Conservation (phyloP, 331 rosid genomes). For the Quercus phellos region DNA sequence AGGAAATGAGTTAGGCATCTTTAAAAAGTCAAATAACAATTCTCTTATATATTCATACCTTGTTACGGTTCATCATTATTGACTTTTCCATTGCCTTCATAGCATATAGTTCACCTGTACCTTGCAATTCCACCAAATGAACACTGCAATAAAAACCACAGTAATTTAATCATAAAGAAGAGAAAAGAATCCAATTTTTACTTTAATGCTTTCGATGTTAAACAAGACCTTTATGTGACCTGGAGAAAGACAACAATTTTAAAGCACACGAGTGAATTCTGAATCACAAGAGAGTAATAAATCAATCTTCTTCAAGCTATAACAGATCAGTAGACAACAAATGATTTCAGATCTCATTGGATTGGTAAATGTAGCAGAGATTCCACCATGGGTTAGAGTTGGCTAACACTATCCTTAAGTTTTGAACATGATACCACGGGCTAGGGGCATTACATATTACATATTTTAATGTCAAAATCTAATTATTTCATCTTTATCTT, state of each 20-base stretch:
- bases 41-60: constrained; percentile 49
- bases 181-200: not conserved
- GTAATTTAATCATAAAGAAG: not conserved
- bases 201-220: not conserved
- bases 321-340: not conserved
- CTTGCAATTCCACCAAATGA: constrained; percentile 84
- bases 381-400: not conserved
- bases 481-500: not conserved
- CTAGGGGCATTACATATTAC: not conserved
- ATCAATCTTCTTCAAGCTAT: not conserved
- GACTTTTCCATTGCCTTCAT: constrained; percentile 99
- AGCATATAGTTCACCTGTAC: constrained; percentile 71
- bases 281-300: not conserved
- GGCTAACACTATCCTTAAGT: not conserved
- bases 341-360: not conserved
- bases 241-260: not conserved
- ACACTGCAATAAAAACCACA: constrained; percentile 53
- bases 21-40: constrained; percentile 10
- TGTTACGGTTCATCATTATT: constrained; percentile 76
- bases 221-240: not conserved
- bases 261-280: not conserved
- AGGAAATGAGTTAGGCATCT: not conserved
- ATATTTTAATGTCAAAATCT: not conserved
- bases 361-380: not conserved
- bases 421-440: not conserved